Evolutionary conservation across 2,329 filamentous ascomycete species (phyloP).

Genomic region (Cladosporium sp.): DNA sequence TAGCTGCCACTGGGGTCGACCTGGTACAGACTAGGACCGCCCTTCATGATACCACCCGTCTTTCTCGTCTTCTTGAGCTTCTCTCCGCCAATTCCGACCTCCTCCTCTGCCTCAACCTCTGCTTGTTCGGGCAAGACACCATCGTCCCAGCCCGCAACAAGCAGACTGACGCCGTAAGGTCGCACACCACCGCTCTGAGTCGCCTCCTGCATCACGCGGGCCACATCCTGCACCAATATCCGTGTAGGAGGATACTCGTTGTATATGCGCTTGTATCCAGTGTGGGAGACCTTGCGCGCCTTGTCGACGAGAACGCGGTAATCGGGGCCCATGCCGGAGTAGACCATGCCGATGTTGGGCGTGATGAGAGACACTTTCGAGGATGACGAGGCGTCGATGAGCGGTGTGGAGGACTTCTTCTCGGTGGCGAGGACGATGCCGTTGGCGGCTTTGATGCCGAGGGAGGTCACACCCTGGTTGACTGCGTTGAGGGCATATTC

Average conservation of each 20-base stretch:
- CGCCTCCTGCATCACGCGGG: constrained; percentile 96
- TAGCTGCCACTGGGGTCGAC: constrained; percentile 98
- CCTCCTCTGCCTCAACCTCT: constrained; percentile 54
- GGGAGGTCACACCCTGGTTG: constrained; percentile 96
- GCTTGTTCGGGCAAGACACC: constrained; percentile 83
- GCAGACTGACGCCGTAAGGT: constrained; percentile 90
- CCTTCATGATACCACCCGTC: constrained; percentile 92
- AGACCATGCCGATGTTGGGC: constrained; percentile 99
- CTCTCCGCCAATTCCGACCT: constrained; percentile 51
- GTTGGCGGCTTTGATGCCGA: constrained; percentile 99
- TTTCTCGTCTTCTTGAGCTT: constrained; percentile 75
- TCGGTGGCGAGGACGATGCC: constrained; percentile 98
- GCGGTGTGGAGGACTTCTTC: constrained; percentile 97
- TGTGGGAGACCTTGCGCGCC: constrained; percentile 96
- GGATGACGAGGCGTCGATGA: constrained; percentile 90
- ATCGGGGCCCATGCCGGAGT: constrained; percentile 97
- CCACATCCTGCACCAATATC: constrained; percentile 98
- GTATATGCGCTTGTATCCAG: constrained; percentile 98
- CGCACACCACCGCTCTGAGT: constrained; percentile 96
- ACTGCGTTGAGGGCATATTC: constrained; percentile 99
- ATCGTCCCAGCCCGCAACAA: constrained; percentile 97
- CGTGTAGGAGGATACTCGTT: constrained; percentile 99
- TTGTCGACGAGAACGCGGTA: constrained; percentile 97
- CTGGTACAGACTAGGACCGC: constrained; percentile 95
- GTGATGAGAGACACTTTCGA: constrained; percentile 98